A percentile compares a stretch with the other conserved stretches of the same genome.
Evolutionary conservation across 805 yeast species (phyloP).

Genomic region (Zygosaccharomyces kombuchaensis): DNA sequence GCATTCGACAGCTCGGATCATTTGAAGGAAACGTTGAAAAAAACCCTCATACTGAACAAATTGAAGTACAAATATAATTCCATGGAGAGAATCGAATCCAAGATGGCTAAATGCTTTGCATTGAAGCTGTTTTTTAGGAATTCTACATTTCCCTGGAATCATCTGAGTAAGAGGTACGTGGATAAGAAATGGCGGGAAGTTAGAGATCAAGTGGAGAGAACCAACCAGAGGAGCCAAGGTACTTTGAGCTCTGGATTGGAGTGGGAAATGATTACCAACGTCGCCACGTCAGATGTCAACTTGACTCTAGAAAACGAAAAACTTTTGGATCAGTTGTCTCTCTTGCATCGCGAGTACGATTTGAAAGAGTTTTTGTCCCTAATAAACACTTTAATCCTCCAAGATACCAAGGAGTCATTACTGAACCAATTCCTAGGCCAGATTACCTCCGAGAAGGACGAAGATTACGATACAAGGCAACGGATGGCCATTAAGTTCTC

Average conservation of each 20-base stretch:
- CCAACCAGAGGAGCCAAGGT: slow-evolving; percentile 29
- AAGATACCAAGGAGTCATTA: slow-evolving; percentile 10
- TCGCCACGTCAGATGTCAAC: slow-evolving; percentile 22
- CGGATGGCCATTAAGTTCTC: slow-evolving; percentile 24
- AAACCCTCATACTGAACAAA: slow-evolving; percentile 18
- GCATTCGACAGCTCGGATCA: slow-evolving; percentile 12
- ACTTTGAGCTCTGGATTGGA: slow-evolving; percentile 21
- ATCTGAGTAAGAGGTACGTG: slow-evolving; percentile 9
- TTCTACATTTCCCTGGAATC: slow-evolving; percentile 17
- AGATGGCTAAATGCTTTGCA: slow-evolving; percentile 24
- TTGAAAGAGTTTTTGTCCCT: slow-evolving; percentile 16
- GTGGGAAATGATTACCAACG: slow-evolving; percentile 26
- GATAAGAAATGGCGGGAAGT: slow-evolving; percentile 19
- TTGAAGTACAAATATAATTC: slow-evolving; percentile 19
- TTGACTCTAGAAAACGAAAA: slow-evolving; percentile 29
- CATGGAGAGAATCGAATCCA: slow-evolving; percentile 21
- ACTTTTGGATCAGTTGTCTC: slow-evolving; percentile 20
- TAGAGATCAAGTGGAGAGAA: slow-evolving; percentile 18
- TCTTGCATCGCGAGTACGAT: slow-evolving; percentile 14
- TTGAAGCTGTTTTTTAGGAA: slow-evolving; percentile 19
- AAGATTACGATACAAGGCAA: slow-evolving; percentile 22
- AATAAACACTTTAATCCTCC: slow-evolving; percentile 12
- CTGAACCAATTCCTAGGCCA: slow-evolving; percentile 7
- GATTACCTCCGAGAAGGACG: slow-evolving; percentile 19
- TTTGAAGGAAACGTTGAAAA: slow-evolving; percentile 17